Evolutionary conservation across 1,139 yeast genomes (phyloP), one percentile per base, ranked within the genome.

Genomic region (Taphrina deformans): DNA sequence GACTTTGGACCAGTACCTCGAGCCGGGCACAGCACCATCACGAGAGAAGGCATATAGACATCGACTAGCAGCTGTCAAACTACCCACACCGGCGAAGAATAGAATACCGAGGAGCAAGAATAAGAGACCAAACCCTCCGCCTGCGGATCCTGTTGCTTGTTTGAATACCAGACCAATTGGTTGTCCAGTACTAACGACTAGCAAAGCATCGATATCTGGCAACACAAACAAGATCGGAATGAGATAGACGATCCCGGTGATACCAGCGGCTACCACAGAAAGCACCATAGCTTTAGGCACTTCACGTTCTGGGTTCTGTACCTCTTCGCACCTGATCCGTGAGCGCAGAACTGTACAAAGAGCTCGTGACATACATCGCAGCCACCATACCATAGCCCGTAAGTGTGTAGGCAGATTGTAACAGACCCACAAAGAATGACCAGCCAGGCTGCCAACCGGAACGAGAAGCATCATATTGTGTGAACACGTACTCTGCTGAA

Each of bases 31-130:
- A 0, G 95, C 96, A 50, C 88, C 91, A 74, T 90, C 97, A 75
- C 97, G 84, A 63, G 96, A 89, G 76, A 90, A 86, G 12, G 96
- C 90, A 77, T 85, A 90, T 0, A 92, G 87, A 40, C 89, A 85
- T 78, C 97, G 84, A 5, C 96, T 88, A 0, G 95, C 91, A 0
- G 96, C 89, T 0, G 96, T 88, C 41, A 89, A 79, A 0, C 82
- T 78, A 1, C 86, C 82, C n/a, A 83, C 79, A 2, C 89, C 90
- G 89, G 87, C 87, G 65, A 86, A 82, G 72, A 75, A 74, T 61
- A 75, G 76, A 29, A 93, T 87, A 0, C 92, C 92, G 46, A 87
- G 78, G 67, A 88, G 81, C 72, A 88, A 78, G 26, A 88, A 75
- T 1, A 85, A 88, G 69, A 88, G 79, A 55, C 88, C 81, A 67